Conservation (phyloP, 345 rosid genomes). For the Sisymbrium irio region DNA sequence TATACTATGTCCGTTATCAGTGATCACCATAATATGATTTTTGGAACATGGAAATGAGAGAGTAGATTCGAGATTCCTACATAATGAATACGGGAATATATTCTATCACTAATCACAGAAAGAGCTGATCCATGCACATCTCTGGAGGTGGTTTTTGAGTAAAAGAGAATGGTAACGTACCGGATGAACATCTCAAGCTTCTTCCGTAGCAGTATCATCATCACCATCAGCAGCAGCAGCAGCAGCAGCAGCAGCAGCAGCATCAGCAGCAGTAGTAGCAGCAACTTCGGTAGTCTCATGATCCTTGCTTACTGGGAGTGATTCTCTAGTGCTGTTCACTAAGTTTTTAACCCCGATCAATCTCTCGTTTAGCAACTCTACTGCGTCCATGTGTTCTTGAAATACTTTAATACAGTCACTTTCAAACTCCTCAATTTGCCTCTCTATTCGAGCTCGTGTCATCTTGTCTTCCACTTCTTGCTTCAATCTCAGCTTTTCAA, state of each 20-base stretch:
- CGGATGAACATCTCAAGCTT: constrained; percentile 30
- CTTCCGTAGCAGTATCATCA: constrained; percentile 1
- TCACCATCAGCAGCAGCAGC: no score
- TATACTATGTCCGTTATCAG: background rate
- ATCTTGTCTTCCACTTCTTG: constrained; percentile 70
- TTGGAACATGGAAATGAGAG: background rate
- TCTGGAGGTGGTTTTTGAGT: no score
- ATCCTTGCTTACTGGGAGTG: constrained; percentile 27
- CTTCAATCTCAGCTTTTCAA: constrained; percentile 63
- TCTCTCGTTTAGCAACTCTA: constrained; percentile 35
- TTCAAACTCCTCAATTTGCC: constrained; percentile 54
- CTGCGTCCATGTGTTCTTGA: constrained; percentile 27
- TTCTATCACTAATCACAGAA: background rate
- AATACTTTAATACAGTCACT: constrained; percentile 38
- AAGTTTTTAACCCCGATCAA: constrained; percentile 43
- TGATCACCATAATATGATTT: background rate
- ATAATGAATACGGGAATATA: background rate
- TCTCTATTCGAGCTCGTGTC: constrained; percentile 35
- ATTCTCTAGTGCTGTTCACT: constrained; percentile 41
- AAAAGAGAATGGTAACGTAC: constrained; percentile 16
- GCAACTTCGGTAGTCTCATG: constrained; percentile 31
- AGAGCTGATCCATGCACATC: no score
- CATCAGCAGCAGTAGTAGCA: constrained; percentile 9
- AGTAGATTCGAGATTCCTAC: background rate
- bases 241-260: constrained; percentile 4